Conservation (phyloP, 306 rosid species). For the Datisca glomerata region DNA sequence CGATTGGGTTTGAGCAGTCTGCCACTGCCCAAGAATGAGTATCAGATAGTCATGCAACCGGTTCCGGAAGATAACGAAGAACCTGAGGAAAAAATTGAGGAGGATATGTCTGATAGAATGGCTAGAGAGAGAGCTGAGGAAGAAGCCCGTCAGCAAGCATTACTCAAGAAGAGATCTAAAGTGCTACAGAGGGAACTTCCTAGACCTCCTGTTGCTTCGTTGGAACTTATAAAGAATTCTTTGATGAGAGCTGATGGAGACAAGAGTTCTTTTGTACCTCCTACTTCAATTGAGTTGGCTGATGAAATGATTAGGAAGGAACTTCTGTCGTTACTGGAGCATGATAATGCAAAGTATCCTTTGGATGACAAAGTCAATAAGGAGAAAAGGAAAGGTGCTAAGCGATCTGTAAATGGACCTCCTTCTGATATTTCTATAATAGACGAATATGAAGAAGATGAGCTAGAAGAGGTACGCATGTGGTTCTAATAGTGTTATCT, state of each 20-base stretch:
- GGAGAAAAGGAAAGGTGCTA: slow-evolving; percentile 61
- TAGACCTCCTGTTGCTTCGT: slow-evolving; percentile 78
- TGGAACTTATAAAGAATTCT: slow-evolving; percentile 68
- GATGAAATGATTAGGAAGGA: slow-evolving; percentile 75
- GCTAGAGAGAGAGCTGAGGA: slow-evolving; percentile 88
- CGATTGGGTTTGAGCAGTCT: slow-evolving; percentile 57
- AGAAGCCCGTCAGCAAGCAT: slow-evolving; percentile 72
- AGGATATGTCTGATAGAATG: slow-evolving; percentile 91
- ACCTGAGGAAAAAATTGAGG: slow-evolving; percentile 69
- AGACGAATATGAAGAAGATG: slow-evolving; percentile 73
- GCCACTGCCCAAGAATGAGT: slow-evolving; percentile 82
- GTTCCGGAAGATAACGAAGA: slow-evolving; percentile 69
- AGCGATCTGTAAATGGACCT: slow-evolving; percentile 43
- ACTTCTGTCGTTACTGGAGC: slow-evolving; percentile 64
- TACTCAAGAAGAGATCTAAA: slow-evolving; percentile 87
- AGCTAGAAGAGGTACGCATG: slow-evolving; percentile 49
- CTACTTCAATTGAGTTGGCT: slow-evolving; percentile 79
- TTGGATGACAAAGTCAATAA: slow-evolving; percentile 49
- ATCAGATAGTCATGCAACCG: slow-evolving; percentile 80
- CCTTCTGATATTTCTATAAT: slow-evolving; percentile 37
- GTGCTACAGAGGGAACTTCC: slow-evolving; percentile 94
- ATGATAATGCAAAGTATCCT: slow-evolving; percentile 82
- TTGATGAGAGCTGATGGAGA: slow-evolving; percentile 79
- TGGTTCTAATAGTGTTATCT: slow-evolving; percentile 6
- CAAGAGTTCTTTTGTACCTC: slow-evolving; percentile 94